phyloP scores from a whole-genome alignment of 306 rosid species.

The Myrica gale region DNA sequence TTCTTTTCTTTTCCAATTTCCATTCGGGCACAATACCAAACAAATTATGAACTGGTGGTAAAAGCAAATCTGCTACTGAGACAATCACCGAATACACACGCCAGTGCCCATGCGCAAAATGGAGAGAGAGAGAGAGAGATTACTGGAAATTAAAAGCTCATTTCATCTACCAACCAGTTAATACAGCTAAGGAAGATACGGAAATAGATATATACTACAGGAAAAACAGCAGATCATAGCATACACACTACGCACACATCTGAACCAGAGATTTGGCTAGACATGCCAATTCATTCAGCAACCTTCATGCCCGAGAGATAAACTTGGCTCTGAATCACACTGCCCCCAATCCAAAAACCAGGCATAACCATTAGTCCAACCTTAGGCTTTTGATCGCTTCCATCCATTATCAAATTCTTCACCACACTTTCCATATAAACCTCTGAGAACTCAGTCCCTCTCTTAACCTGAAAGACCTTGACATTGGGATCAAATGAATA shows the following conservation, averaged over 20 bases:
- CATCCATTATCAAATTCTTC: conserved; percentile 75
- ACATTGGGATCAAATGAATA: conserved; percentile 76
- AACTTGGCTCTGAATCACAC: conserved; percentile 89
- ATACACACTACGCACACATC: conserved; percentile 32
- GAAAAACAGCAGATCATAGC: conserved; percentile 25
- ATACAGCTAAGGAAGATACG: conserved; percentile 31
- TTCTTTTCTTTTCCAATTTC: not conserved
- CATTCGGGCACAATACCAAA: not conserved
- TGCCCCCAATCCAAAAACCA: conserved; percentile 82
- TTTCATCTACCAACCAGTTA: conserved; percentile 29
- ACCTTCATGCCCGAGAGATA: conserved; percentile 93
- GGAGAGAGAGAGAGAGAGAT: not conserved
- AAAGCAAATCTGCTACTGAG: no score
- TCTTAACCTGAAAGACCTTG: conserved; percentile 89
- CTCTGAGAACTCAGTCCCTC: conserved; percentile 86
- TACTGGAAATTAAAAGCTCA: conserved; percentile 1
- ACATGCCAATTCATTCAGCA: conserved; percentile 55
- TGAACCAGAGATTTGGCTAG: conserved; percentile 19
- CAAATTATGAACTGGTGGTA: not conserved
- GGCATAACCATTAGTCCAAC: conserved; percentile 99
- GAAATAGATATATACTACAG: conserved; percentile 35
- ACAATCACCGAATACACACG: not conserved
- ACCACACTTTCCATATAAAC: conserved; percentile 93
- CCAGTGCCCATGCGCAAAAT: not conserved
- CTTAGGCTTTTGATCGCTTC: conserved; percentile 62